phyloP scores from a whole-genome alignment of 1,139 yeast genomes.

The Blastobotrys aristatus region DNA sequence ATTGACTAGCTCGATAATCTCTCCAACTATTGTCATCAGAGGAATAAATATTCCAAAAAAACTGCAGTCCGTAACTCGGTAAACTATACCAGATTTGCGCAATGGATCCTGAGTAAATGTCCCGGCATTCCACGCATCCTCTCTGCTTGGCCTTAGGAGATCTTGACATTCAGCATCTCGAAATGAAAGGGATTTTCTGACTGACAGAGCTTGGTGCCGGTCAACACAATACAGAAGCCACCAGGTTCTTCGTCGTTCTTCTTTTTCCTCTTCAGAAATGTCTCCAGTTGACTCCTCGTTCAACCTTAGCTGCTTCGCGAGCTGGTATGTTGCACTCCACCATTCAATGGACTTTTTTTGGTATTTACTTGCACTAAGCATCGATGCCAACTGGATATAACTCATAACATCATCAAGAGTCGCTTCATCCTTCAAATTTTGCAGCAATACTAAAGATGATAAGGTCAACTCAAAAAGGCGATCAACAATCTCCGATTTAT shows the following conservation, averaged over 20 bases:
- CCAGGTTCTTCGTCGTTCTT: not conserved
- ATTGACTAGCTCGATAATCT: not conserved
- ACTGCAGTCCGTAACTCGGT: not conserved
- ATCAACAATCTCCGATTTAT: not conserved
- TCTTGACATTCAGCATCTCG: slow-evolving; percentile 2
- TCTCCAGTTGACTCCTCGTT: not conserved
- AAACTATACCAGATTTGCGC: not conserved
- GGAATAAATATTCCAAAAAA: slow-evolving; percentile 1
- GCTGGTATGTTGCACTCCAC: slow-evolving; percentile 5
- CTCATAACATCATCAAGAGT: not conserved
- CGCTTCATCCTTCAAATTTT: not conserved
- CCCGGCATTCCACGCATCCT: not conserved
- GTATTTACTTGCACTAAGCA: slow-evolving; percentile 1
- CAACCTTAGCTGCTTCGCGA: not conserved
- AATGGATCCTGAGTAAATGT: not conserved
- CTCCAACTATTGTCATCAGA: not conserved
- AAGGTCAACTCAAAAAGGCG: not conserved
- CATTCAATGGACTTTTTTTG: slow-evolving; percentile 5
- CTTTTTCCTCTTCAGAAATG: not conserved
- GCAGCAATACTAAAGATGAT: not conserved
- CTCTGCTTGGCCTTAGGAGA: not conserved
- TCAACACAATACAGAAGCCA: slow-evolving; percentile 1
- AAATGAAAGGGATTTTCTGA: not conserved
- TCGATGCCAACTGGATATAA: not conserved
- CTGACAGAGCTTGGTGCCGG: slow-evolving; percentile 4